Evolutionary conservation across 768 basidiomycete genomes (phyloP).

Genomic region (Tylopilus balloui): DNA sequence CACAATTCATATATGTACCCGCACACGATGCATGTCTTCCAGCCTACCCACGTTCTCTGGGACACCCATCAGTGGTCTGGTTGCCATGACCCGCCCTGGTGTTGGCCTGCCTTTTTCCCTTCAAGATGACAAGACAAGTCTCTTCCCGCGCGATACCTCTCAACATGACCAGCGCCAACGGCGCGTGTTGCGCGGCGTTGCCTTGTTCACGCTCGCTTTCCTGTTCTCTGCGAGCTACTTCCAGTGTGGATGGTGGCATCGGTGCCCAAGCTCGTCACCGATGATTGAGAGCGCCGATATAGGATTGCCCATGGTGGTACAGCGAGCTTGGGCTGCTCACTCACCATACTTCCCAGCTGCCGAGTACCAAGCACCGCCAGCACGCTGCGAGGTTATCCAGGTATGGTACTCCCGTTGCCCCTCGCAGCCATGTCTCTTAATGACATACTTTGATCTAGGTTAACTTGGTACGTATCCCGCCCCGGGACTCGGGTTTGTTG

Average conservation of each 20-base stretch:
- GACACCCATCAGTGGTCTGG: not conserved
- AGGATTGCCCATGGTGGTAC: constrained; percentile 20
- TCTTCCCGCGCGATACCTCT: not conserved
- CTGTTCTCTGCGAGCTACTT: constrained; percentile 15
- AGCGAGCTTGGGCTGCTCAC: constrained; percentile 53
- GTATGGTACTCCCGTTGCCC: constrained; percentile 29
- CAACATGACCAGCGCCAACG: not conserved
- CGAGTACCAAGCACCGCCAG: constrained; percentile 44
- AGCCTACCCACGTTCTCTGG: constrained; percentile 5
- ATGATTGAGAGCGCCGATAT: not conserved
- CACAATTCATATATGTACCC: constrained; percentile 14
- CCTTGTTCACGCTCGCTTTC: constrained; percentile 14
- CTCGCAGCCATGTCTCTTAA: not conserved
- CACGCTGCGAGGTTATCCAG: constrained; percentile 51
- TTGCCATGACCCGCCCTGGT: not conserved
- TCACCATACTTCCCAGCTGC: constrained; percentile 53
- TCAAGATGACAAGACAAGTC: constrained; percentile 3
- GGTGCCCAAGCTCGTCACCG: not conserved
- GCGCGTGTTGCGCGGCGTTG: not conserved
- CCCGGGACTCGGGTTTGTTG: not conserved
- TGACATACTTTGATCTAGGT: constrained; percentile 12
- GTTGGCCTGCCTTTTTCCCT: constrained; percentile 6
- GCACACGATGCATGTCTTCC: not conserved
- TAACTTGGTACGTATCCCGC: constrained; percentile 25
- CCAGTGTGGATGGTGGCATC: constrained; percentile 7